These are phyloP conservation scores for Ramularia collo-cygni DNA, from an alignment of 2,329 filamentous ascomycete genomes.

Conservation along the genomic window DNA sequence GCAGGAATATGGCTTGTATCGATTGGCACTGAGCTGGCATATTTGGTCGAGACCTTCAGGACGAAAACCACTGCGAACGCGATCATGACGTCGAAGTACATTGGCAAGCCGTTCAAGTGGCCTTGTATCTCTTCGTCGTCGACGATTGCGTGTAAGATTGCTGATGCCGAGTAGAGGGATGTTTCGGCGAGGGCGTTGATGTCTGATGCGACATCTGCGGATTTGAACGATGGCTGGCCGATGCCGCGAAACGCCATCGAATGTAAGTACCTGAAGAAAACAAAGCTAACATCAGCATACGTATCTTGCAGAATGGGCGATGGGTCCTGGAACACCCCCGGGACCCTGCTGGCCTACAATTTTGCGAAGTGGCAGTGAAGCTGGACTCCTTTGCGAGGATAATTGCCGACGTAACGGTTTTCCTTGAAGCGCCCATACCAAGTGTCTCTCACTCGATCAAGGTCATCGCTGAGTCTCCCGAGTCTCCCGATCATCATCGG, in stretches of 20 bases:
- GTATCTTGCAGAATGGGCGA: no score
- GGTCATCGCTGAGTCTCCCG: constrained; percentile 22
- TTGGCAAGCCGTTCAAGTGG: constrained; percentile 26
- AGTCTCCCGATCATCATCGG: constrained; percentile 28
- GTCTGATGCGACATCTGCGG: constrained; percentile 22
- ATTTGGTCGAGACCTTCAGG: constrained; percentile 28
- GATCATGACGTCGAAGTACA: constrained; percentile 29
- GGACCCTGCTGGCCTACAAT: no score
- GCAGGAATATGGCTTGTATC: constrained; percentile 23
- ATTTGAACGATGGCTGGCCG: constrained; percentile 18
- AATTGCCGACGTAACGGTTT: constrained; percentile 25
- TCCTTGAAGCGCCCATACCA: constrained; percentile 23
- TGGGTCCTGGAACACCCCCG: no score
- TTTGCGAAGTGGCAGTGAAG: constrained; percentile 26
- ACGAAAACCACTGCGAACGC: constrained; percentile 26
- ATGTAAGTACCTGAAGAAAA: constrained; percentile 13
- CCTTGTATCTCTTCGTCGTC: constrained; percentile 23
- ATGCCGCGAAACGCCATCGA: constrained; percentile 25
- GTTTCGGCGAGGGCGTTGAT: constrained; percentile 25
- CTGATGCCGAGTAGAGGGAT: constrained; percentile 22
- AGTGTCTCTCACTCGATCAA: constrained; percentile 23
- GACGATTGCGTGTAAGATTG: constrained; percentile 21
- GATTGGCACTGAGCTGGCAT: constrained; percentile 21
- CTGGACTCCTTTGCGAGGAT: constrained; percentile 23
- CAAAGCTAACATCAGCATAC: no score